A percentile compares a stretch with the other conserved stretches of the same genome.
Conservation (phyloP, 139 green algal genomes). For the Penium margaritaceum region DNA sequence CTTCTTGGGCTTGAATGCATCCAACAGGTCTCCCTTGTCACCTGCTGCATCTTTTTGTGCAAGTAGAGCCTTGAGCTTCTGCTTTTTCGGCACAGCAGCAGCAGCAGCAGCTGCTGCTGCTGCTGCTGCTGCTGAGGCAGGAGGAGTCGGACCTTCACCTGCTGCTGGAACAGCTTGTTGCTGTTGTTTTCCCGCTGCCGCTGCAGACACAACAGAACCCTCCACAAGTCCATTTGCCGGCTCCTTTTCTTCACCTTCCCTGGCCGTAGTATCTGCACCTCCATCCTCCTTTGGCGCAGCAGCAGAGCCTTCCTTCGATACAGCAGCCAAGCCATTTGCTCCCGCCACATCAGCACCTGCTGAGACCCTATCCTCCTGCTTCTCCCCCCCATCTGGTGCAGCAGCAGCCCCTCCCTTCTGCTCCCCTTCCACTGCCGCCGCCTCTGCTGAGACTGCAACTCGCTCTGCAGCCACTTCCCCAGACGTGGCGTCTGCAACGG, state of each 20-base stretch:
- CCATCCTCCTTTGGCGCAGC: no score
- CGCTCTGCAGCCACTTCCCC: background rate
- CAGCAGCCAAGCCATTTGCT: no score
- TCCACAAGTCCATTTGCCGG: no score
- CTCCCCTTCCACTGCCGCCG: background rate
- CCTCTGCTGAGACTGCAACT: background rate
- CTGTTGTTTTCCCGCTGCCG: background rate
- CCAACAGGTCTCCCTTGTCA: conserved; percentile 17
- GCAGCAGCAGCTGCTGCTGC: background rate
- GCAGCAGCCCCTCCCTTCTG: background rate
- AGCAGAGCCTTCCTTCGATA: no score
- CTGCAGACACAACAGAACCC: background rate
- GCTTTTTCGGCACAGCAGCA: conserved; percentile 16
- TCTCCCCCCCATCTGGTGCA: no score
- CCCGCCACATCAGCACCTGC: background rate
- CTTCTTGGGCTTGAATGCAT: no score
- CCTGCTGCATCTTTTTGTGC: conserved; percentile 22
- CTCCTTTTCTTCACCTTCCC: no score
- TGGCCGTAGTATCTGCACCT: no score
- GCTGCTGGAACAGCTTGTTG: background rate
- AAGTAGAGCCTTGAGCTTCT: conserved; percentile 23
- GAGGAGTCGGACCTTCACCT: background rate
- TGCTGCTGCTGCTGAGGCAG: background rate
- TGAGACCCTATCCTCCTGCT: no score
- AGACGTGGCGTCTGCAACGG: no score